Evolutionary conservation across 345 rosid genomes (phyloP), one percentile per base, ranked within the genome.

Genomic region (Syzygium grande): DNA sequence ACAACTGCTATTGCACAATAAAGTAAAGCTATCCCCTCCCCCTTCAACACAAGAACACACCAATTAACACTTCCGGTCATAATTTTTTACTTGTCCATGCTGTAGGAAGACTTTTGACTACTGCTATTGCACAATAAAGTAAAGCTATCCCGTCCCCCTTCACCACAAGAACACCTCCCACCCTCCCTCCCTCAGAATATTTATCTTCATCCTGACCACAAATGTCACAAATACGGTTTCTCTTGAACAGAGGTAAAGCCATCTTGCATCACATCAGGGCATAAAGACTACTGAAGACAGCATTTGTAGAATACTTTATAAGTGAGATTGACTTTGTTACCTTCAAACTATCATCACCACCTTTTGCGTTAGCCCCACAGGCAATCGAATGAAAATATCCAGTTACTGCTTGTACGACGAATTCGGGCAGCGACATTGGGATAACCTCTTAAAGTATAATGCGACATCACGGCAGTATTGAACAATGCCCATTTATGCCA

Each of bases 401-500:
- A 79, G 94, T 96, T 88, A 98, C 98, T n/a, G 99, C 99, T 88
- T 94, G 93, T 88, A 94, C 99, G 89, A 96, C 99, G 86, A 91
- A 95, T 89, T 93, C n/a, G 97, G 17, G 99, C 92, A 58, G 97
- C 96, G 41, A 91, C 88, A 86, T 86, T 52, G 43, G 96, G 92
- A 89, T 89, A 89, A 84, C 98, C 95, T 92, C 92, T 93, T 78
- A 93, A 16, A 51, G 97, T 95, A 88, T 96, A 98, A 90, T 96
- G 97, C 68, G 99, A 96, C 99, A 98, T 98, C 86, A 95, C 99
- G 84, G 97, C 98, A 23, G 99, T 98, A 90, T 96, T 98, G 91
- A 98, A 98, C 92, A 96, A 92, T 51, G 99, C 99, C 99, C 99
- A 98, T 51, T 91, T 92, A 86, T 98, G 99, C 99, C 99, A 98